phyloP scores from a whole-genome alignment of 2,329 filamentous ascomycete species.

The Thielaviopsis populi region DNA sequence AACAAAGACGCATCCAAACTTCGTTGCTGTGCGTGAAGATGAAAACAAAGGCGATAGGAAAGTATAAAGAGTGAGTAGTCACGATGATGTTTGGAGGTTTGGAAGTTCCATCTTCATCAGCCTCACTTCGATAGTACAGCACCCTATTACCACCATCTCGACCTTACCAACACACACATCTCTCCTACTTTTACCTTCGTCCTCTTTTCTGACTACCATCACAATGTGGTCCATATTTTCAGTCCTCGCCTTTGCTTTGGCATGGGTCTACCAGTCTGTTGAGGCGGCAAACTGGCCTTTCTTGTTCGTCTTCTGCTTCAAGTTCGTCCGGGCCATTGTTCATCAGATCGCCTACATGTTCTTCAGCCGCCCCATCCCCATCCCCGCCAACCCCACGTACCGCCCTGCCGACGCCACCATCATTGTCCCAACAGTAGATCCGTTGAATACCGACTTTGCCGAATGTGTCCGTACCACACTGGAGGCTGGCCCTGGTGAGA shows the following conservation, averaged over 20 bases:
- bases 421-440: constrained; percentile 37
- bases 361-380: constrained; percentile 26
- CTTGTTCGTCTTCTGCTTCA: constrained; percentile 22
- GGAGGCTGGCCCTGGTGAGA: constrained; percentile 24
- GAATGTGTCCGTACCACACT: constrained; percentile 29
- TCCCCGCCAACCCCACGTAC: constrained; percentile 23
- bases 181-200: neutral
- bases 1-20: neutral
- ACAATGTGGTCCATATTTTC: neutral
- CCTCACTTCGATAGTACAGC: neutral
- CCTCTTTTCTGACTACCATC: neutral
- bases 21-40: neutral
- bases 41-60: neutral
- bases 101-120: neutral
- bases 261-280: neutral
- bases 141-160: neutral
- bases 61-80: neutral
- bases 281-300: constrained; percentile 6
- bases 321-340: constrained; percentile 33
- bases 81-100: neutral
- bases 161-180: neutral
- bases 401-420: constrained; percentile 31
- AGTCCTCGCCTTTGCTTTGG: neutral
- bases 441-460: constrained; percentile 27
- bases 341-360: constrained; percentile 28